A percentile compares a stretch with the other conserved stretches of the same genome.
Conservation (phyloP, 805 yeast genomes). For the Metschnikowia amazonensis region DNA sequence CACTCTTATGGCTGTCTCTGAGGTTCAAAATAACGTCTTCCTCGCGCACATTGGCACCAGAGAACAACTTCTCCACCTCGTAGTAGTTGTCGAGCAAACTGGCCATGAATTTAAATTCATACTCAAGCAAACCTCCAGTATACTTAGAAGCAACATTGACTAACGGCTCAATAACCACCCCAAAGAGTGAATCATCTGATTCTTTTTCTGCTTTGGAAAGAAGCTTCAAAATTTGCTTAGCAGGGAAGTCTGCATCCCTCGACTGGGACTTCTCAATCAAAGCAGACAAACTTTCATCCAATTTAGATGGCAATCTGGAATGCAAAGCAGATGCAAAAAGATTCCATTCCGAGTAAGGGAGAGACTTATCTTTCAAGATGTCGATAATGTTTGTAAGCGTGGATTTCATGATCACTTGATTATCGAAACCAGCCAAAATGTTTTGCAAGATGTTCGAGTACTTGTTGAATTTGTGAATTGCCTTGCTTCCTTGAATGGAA, state of each 20-base stretch:
- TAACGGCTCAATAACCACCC: conserved; percentile 67
- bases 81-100: conserved; percentile 67
- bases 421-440: conserved; percentile 88
- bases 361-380: conserved; percentile 69
- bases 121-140: conserved; percentile 71
- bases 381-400: conserved; percentile 71
- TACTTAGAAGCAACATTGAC: conserved; percentile 66
- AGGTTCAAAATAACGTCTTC: conserved; percentile 84
- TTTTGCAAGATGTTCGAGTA: conserved; percentile 61
- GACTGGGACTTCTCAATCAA: conserved; percentile 62
- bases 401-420: conserved; percentile 88
- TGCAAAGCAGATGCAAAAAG: conserved; percentile 85
- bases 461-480: conserved; percentile 67
- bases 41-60: conserved; percentile 71
- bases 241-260: conserved; percentile 86
- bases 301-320: conserved; percentile 76
- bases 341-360: conserved; percentile 93
- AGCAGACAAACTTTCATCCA: conserved; percentile 63
- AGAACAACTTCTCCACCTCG: conserved; percentile 72
- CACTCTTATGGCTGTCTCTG: conserved; percentile 82
- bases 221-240: conserved; percentile 72
- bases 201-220: conserved; percentile 61
- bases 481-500: conserved; percentile 74
- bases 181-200: conserved; percentile 39
- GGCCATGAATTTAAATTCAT: conserved; percentile 76